These are phyloP conservation scores for Colletotrichum kahawae DNA, from an alignment of 2,329 filamentous ascomycete species.

Conservation along the genomic window DNA sequence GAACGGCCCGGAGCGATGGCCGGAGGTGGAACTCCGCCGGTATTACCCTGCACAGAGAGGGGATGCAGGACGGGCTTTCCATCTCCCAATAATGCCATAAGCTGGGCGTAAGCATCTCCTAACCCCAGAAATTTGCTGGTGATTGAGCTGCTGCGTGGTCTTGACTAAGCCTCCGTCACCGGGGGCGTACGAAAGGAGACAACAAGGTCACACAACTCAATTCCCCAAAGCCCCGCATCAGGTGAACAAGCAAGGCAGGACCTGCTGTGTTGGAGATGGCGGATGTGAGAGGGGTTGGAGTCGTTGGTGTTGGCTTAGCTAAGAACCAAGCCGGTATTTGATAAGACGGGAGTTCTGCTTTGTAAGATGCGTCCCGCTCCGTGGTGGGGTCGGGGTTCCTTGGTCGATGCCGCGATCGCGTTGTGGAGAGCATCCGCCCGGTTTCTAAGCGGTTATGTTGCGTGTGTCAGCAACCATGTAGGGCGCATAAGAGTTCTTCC, in stretches of 20 bases:
- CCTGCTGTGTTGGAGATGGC: not conserved
- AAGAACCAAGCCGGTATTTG: conserved; percentile 1
- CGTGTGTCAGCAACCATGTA: conserved; percentile 11
- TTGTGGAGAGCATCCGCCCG: not conserved
- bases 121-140: not conserved
- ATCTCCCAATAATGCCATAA: not conserved
- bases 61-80: not conserved
- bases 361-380: conserved; percentile 13
- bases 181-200: not conserved
- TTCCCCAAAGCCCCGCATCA: not conserved
- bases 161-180: conserved; percentile 15
- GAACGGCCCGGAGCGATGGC: not conserved
- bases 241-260: not conserved
- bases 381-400: not conserved
- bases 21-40: conserved; percentile 9
- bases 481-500: not conserved
- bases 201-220: not conserved
- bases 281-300: not conserved
- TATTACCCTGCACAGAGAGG: not conserved
- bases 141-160: not conserved
- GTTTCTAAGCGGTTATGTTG: not conserved
- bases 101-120: not conserved
- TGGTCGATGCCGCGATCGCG: not conserved
- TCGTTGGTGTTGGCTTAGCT: conserved; percentile 6
- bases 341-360: conserved; percentile 2